These are phyloP conservation scores for Apodospora peruviana DNA, from an alignment of 495 filamentous ascomycete genomes.

Conservation along the genomic window DNA sequence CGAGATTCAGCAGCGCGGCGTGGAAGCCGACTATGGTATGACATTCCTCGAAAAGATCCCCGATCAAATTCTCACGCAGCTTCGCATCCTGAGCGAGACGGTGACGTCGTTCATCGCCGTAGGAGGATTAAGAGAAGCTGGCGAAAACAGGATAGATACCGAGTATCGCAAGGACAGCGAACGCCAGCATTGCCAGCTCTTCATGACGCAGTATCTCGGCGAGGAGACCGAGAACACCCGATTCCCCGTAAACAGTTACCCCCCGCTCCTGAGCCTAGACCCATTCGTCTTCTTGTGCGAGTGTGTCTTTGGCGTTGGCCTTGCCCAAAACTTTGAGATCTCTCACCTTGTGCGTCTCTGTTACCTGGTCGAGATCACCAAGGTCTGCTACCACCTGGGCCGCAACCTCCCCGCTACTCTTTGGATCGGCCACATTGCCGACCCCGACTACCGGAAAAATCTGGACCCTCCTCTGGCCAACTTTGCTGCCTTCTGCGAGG, in stretches of 20 bases:
- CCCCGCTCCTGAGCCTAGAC: slow-evolving; percentile 71
- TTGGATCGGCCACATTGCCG: slow-evolving; percentile 32
- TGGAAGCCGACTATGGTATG: slow-evolving; percentile 66
- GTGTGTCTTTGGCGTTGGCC: slow-evolving; percentile 53
- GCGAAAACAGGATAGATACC: slow-evolving; percentile 53
- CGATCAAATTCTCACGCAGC: slow-evolving; percentile 71
- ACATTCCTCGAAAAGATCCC: slow-evolving; percentile 83
- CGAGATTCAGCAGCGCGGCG: slow-evolving; percentile 88
- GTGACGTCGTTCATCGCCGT: slow-evolving; percentile 77
- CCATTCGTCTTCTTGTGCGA: slow-evolving; percentile 85
- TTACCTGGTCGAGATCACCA: slow-evolving; percentile 86
- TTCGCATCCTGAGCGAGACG: slow-evolving; percentile 88
- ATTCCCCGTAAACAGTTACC: slow-evolving; percentile 41
- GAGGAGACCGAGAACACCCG: slow-evolving; percentile 19
- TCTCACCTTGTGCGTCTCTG: slow-evolving; percentile 82
- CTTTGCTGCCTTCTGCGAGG: slow-evolving; percentile 39
- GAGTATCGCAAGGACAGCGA: slow-evolving; percentile 68
- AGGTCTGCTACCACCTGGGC: slow-evolving; percentile 55
- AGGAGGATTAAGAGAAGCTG: slow-evolving; percentile 56
- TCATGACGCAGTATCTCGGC: slow-evolving; percentile 51
- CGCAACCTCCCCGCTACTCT: slow-evolving; percentile 34
- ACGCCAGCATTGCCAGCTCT: slow-evolving; percentile 71
- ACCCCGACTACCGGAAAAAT: no score
- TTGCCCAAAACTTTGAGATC: slow-evolving; percentile 57
- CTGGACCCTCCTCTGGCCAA: slow-evolving; percentile 32